phyloP scores from a whole-genome alignment of 2,329 filamentous ascomycete genomes.

The Exophiala aquamarina region DNA sequence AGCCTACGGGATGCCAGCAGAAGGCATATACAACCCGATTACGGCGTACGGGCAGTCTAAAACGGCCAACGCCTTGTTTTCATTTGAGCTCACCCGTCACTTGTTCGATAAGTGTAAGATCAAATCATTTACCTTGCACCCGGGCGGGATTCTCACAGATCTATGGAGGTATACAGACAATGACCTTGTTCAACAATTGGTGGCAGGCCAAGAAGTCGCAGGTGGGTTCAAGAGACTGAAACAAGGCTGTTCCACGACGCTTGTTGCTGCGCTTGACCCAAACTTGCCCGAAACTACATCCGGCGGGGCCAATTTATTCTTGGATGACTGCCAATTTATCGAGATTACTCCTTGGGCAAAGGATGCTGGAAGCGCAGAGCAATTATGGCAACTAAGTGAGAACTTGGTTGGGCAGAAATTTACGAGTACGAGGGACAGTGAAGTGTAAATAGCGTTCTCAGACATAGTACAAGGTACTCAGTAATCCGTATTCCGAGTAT shows the following conservation, averaged over 20 bases:
- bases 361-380: slow-evolving; percentile 37
- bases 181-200: background rate
- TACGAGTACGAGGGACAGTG: slow-evolving; percentile 3
- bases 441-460: no score
- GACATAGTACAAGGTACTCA: no score
- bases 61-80: slow-evolving; percentile 47
- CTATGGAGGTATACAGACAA: slow-evolving; percentile 12
- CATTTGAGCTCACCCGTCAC: slow-evolving; percentile 35
- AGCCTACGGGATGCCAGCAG: slow-evolving; percentile 2
- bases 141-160: slow-evolving; percentile 31
- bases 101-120: slow-evolving; percentile 32
- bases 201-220: background rate
- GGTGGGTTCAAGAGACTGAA: slow-evolving; percentile 35
- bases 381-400: slow-evolving; percentile 41
- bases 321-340: slow-evolving; percentile 37
- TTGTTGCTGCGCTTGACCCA: slow-evolving; percentile 47
- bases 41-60: slow-evolving; percentile 47
- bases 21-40: slow-evolving; percentile 35
- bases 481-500: no score
- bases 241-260: slow-evolving; percentile 42
- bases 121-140: slow-evolving; percentile 41
- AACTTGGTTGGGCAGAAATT: slow-evolving; percentile 39
- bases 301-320: slow-evolving; percentile 23
- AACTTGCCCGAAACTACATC: slow-evolving; percentile 28
- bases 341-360: slow-evolving; percentile 36